These are phyloP conservation scores for Rhodotorula sp. DNA, from an alignment of 1,284 basidiomycete genomes.

Conservation along the genomic window DNA sequence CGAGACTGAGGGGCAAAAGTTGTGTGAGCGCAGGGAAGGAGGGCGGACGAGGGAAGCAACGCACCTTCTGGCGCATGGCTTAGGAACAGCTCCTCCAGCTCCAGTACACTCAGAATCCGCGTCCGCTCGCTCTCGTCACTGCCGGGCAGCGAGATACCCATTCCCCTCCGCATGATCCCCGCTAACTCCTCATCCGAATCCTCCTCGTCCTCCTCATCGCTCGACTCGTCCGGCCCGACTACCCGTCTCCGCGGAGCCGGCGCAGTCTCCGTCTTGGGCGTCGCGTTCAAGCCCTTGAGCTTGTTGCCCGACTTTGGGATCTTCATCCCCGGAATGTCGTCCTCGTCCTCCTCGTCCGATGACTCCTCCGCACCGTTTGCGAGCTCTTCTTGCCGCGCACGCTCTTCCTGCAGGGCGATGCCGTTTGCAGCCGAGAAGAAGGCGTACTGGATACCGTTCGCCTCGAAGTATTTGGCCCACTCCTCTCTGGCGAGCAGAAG, in stretches of 20 bases:
- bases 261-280: neutral
- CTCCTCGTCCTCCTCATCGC: conserved; percentile 41
- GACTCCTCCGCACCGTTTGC: conserved; percentile 42
- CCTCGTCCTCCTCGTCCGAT: conserved; percentile 44
- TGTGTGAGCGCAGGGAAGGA: neutral
- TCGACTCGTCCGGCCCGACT: conserved; percentile 29
- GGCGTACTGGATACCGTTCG: conserved; percentile 74
- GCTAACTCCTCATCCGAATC: conserved; percentile 45
- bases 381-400: conserved; percentile 61
- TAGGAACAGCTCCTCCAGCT: conserved; percentile 84
- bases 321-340: conserved; percentile 36
- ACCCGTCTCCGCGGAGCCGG: neutral
- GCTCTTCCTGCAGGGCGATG: conserved; percentile 69
- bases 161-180: conserved; percentile 29
- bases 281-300: conserved; percentile 20
- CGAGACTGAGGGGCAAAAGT: conserved; percentile 58
- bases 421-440: conserved; percentile 97
- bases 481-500: conserved; percentile 53
- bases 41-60: neutral
- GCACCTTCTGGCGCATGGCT: conserved; percentile 66
- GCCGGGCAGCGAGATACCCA: conserved; percentile 35
- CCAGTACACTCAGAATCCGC: conserved; percentile 78
- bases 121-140: conserved; percentile 64
- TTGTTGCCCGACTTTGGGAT: conserved; percentile 44
- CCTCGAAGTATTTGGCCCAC: conserved; percentile 95